A percentile compares a stretch with the other conserved stretches of the same genome.
Evolutionary conservation across 2,329 filamentous ascomycete species (phyloP).

Genomic region (Pyricularia grisea): DNA sequence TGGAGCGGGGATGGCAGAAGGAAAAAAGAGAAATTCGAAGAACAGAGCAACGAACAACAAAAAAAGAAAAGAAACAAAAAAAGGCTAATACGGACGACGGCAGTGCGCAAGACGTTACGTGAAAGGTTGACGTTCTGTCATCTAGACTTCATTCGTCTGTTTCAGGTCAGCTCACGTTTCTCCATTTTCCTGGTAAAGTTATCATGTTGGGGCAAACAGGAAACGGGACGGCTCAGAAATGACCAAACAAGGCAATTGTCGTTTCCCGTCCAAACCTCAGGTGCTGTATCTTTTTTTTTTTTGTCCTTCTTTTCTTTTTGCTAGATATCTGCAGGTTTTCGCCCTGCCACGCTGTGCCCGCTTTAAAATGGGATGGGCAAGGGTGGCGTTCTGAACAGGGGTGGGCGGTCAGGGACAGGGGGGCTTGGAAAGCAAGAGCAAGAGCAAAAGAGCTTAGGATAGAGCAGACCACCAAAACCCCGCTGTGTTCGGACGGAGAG

Average conservation of each 20-base stretch:
- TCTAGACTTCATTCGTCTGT: background rate
- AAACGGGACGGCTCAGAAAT: background rate
- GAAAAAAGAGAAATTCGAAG: background rate
- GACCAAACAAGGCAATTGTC: background rate
- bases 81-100: background rate
- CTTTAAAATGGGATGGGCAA: constrained; percentile 1
- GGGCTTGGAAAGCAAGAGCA: background rate
- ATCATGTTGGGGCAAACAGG: background rate
- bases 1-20: background rate
- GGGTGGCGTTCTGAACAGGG: background rate
- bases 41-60: background rate
- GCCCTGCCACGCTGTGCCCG: background rate
- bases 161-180: background rate
- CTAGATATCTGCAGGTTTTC: background rate
- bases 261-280: background rate
- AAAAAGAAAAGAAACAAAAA: background rate
- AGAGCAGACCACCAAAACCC: background rate
- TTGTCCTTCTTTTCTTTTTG: background rate
- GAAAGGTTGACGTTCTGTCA: background rate
- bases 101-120: background rate
- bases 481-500: background rate
- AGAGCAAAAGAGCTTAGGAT: background rate
- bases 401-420: background rate
- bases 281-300: background rate
- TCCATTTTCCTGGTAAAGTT: background rate